Evolutionary conservation across 139 green algal genomes (phyloP).

Genomic region (Asterochloris erici): DNA sequence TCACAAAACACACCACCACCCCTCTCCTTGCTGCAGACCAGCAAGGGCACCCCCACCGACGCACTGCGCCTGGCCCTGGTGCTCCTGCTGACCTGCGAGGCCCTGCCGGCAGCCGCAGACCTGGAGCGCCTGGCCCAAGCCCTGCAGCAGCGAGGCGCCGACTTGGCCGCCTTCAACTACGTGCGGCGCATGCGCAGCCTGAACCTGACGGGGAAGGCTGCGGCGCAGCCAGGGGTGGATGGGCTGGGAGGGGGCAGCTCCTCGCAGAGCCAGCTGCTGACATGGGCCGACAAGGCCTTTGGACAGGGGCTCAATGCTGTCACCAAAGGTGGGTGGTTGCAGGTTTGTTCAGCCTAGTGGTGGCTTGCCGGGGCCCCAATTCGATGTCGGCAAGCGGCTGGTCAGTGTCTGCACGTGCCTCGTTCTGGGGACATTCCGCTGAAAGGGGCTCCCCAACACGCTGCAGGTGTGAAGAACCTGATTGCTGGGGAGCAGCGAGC

Average conservation of each 20-base stretch:
- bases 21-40: conserved; percentile 22
- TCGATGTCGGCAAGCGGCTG: too few relatives aligned
- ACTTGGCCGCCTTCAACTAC: conserved; percentile 84
- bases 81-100: conserved; percentile 73
- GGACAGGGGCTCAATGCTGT: conserved; percentile 81
- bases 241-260: conserved; percentile 1
- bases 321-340: conserved; percentile 60
- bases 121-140: conserved; percentile 25
- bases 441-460: too few relatives aligned
- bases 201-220: conserved; percentile 68
- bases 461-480: conserved; percentile 85
- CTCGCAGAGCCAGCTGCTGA: conserved; percentile 71
- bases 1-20: too few relatives aligned
- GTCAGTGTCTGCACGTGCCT: too few relatives aligned
- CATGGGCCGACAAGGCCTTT: conserved; percentile 92
- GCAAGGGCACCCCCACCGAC: conserved; percentile 66
- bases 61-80: conserved; percentile 90
- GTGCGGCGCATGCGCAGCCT: conserved; percentile 82
- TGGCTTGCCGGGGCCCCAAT: too few relatives aligned
- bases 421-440: too few relatives aligned
- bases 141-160: conserved; percentile 45
- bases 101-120: conserved; percentile 35
- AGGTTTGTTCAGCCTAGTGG: too few relatives aligned
- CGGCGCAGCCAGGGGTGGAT: not conserved
- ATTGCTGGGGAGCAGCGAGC: conserved; percentile 69